Conservation (phyloP, 495 filamentous ascomycete species). For the Penicillium antarcticum region DNA sequence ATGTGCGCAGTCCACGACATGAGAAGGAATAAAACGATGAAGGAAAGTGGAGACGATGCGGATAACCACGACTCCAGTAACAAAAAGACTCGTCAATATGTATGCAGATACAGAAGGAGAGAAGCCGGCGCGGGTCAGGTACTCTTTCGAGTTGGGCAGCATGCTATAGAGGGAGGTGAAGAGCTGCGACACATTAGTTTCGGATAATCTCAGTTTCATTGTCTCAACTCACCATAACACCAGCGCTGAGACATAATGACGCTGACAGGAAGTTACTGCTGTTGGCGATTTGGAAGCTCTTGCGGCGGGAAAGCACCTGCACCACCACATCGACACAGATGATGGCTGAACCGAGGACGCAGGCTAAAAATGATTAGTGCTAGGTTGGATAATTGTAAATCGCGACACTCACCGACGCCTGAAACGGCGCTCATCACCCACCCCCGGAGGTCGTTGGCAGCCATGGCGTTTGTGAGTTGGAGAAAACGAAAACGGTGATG, state of each 20-base stretch:
- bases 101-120: constrained; percentile 65
- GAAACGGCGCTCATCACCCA: constrained; percentile 91
- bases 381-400: background rate
- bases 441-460: constrained; percentile 78
- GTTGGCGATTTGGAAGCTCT: constrained; percentile 81
- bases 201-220: background rate
- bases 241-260: constrained; percentile 88
- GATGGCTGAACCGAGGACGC: constrained; percentile 74
- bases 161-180: constrained; percentile 95
- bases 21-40: constrained; percentile 84
- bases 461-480: constrained; percentile 30
- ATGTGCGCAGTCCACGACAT: constrained; percentile 90
- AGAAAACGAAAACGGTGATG: constrained; percentile 16
- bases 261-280: constrained; percentile 83
- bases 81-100: constrained; percentile 71
- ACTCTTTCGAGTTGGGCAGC: constrained; percentile 78
- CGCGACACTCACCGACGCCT: constrained; percentile 60
- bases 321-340: constrained; percentile 83
- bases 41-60: constrained; percentile 74
- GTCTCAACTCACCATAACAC: constrained; percentile 77
- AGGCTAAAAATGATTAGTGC: constrained; percentile 50
- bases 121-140: constrained; percentile 66
- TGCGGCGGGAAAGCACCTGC: constrained; percentile 64
- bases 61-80: constrained; percentile 80
- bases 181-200: constrained; percentile 51